A percentile compares a stretch with the other conserved stretches of the same genome.
Evolutionary conservation across 257 asterid genomes (phyloP).

Genomic region (Nicotiana tabacum): DNA sequence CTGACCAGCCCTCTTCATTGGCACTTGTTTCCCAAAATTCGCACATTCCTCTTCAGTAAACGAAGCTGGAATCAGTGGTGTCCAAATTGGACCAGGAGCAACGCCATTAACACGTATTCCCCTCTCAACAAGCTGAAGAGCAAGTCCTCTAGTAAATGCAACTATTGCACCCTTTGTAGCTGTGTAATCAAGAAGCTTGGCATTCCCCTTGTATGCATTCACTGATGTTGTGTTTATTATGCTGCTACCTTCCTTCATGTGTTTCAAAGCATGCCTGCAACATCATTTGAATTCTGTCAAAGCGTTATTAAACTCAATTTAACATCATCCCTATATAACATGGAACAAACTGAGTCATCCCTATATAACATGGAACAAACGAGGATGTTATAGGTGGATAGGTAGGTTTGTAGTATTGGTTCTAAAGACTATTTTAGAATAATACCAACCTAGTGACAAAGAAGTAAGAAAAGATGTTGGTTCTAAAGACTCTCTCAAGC

Average conservation of each 20-base stretch:
- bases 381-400: too few species aligned
- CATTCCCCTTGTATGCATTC: slow-evolving; percentile 57
- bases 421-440: too few species aligned
- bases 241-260: slow-evolving; percentile 61
- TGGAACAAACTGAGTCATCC: too few species aligned
- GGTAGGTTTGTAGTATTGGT: too few species aligned
- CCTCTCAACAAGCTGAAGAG: slow-evolving; percentile 41
- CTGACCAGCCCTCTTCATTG: slow-evolving; percentile 80
- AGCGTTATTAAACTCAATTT: neutral
- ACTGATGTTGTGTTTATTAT: slow-evolving; percentile 72
- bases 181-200: slow-evolving; percentile 54
- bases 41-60: slow-evolving; percentile 43
- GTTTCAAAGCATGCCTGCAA: slow-evolving; percentile 60
- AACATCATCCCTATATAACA: too few species aligned
- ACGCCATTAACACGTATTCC: slow-evolving; percentile 75
- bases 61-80: slow-evolving; percentile 64
- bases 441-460: slow-evolving; percentile 33
- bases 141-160: slow-evolving; percentile 63
- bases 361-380: too few species aligned
- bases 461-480: slow-evolving; percentile 56
- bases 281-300: neutral
- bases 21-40: slow-evolving; percentile 47
- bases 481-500: slow-evolving; percentile 67
- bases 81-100: slow-evolving; percentile 83
- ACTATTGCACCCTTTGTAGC: slow-evolving; percentile 74